These are phyloP conservation scores for Kernera saxatilis DNA, from an alignment of 345 rosid species.

Conservation along the genomic window DNA sequence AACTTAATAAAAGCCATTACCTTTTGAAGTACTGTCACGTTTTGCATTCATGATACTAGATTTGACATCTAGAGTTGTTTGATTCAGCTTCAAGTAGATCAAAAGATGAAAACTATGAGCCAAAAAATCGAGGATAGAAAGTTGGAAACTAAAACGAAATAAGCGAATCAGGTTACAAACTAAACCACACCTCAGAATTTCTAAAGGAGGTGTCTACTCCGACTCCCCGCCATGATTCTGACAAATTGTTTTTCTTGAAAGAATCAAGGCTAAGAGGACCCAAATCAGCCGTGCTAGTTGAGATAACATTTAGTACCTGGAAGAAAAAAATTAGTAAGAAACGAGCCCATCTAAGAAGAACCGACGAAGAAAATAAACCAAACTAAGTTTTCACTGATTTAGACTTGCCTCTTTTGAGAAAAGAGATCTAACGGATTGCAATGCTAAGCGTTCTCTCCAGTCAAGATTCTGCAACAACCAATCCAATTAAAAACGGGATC, in stretches of 20 bases:
- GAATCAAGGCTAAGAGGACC: slow-evolving; percentile 80
- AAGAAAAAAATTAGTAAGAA: slow-evolving; percentile 1
- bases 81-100: slow-evolving; percentile 35
- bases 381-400: background rate
- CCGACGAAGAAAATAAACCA: background rate
- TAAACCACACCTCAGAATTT: slow-evolving; percentile 46
- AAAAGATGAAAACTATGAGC: slow-evolving; percentile 28
- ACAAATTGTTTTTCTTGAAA: slow-evolving; percentile 63
- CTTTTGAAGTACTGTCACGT: slow-evolving; percentile 35
- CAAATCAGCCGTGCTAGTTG: slow-evolving; percentile 67
- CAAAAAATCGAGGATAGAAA: background rate
- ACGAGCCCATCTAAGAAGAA: background rate
- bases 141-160: background rate
- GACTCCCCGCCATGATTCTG: slow-evolving; percentile 70
- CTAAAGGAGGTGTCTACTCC: slow-evolving; percentile 34
- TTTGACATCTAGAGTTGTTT: slow-evolving; percentile 28
- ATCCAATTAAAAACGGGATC: slow-evolving; percentile 17
- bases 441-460: slow-evolving; percentile 83
- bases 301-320: slow-evolving; percentile 69
- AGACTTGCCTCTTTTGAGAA: slow-evolving; percentile 75
- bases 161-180: background rate
- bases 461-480: slow-evolving; percentile 50
- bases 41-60: slow-evolving; percentile 37
- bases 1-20: slow-evolving; percentile 20
- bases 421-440: slow-evolving; percentile 58